Evolutionary conservation across 139 green algal species (phyloP), one percentile per base, ranked within the genome.

Genomic region (Spirogloea muscicola): DNA sequence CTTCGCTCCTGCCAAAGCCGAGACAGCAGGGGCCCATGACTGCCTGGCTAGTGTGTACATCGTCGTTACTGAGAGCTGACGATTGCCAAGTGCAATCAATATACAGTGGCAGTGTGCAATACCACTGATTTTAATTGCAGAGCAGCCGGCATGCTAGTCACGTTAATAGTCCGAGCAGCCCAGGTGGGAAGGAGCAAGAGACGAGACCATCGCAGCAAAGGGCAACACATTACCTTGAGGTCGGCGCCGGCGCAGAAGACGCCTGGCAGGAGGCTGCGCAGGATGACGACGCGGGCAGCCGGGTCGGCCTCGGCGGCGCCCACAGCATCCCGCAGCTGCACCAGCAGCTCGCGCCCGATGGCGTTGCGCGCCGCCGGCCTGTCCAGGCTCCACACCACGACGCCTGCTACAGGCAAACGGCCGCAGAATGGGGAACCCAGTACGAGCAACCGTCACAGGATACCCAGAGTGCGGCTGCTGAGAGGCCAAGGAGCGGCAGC

Each of bases 191-290:
- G 21, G 21, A 31, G 46, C 46, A 31, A 21, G 21, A 21, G 46
- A 31, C n/a, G 46, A 21, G 21, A 21, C n/a, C n/a, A 55, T 55
- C n/a, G 46, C 46, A 55, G n/a, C n/a, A n/a, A n/a, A n/a, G n/a
- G n/a, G n/a, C n/a, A n/a, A n/a, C n/a, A n/a, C n/a, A 16, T 52
- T 33, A 76, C 67, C 67, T 76, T 76, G 34, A 76, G 67, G 39
- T 76, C 67, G 25, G 67, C 67, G 39, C 67, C 67, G 27, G 67
- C 67, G 58, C 67, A 76, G 67, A 76, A 76, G 37, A 76, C 67
- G 10, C 33, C 33, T n/a, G 34, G 5, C 3, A 76, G 49, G 27
- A 25, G 27, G 49, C 67, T 76, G n/a, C 49, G 48, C 49, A 76
- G 46, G 4, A 76, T 43, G 48, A 76, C 58, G 25, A 42, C 67